Evolutionary conservation across 176 grass and related monocot genomes (phyloP), one percentile per base, ranked within the genome.

Genomic region (Zoysia japonica): DNA sequence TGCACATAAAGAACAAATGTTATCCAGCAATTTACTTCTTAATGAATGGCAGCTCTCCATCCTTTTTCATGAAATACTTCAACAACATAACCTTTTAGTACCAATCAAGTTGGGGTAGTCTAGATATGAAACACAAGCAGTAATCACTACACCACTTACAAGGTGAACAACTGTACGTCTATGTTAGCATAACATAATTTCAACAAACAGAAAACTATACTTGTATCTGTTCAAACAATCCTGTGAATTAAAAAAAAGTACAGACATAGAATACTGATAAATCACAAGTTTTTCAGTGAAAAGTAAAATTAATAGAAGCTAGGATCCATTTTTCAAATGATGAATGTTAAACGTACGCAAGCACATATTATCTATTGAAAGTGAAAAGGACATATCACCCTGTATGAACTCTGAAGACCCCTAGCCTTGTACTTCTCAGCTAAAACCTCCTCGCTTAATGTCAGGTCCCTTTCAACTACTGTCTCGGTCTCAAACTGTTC

Each of bases 401-500:
- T 92, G 71, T 92, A 97, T 61, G 95, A 83, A 54, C 73, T 51
- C 41, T 90, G 89, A 68, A 97, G 78, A 17, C 36, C 57, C 2
- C 70, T 92, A 84, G 90, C 92, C 78, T 94, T 97, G 78, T 88
- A 97, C 68, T 92, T 97, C 44, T 91, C 91, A 53, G 92, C 78
- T 83, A 97, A 81, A 55, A 90, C 80, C 51, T 97, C 89, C 71
- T 90, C 87, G 19, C 77, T 90, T 80, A 97, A 36, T 60, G 75
- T 49, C 49, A 97, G 69, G 9, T 92, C 61, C 77, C 83, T 92
- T 80, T 88, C 85, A 81, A 89, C 75, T 16, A 94, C 85, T 53
- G 78, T 37, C 37, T 97, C 95, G 46, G 91, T 92, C 67, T 89
- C 88, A 85, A 97, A 97, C 92, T 97, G 69, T 80, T 77, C 52